Base-by-base conservation (phyloP, 371 early-diverging fungal genomes). In the Lichtheimia hyalospora region DNA sequence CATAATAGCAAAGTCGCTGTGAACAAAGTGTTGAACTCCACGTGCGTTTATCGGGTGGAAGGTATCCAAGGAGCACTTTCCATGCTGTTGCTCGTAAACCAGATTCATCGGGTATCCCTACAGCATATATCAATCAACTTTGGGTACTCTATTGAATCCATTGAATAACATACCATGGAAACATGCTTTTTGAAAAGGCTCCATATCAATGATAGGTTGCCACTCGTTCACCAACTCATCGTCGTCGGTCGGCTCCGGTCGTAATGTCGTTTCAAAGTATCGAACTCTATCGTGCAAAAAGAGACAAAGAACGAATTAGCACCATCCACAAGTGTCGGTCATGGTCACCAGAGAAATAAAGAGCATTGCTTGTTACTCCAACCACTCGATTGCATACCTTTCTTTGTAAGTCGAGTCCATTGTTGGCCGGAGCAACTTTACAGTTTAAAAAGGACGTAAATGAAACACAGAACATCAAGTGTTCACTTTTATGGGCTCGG, bases 21-120 rank as follows among this genome's bases (percentile, higher is more conserved):
- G 75, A 75, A 18, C 58, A 62, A 12, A 89, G 72, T 1, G 71
- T 73, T 14, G 61, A 48, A 15, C 69, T 57, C 94, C 94, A 94
- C 60, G 68, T 57, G 43, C 86, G 74, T 65, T 90, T 89, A 61
- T 92, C 90, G 27, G 81, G 75, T 24, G 94, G 93, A 54, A 93
- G 64, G 70, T 89, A 89, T 27, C 89, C 85, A 14, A 91, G 71
- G 28, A 94, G 68, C 24, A 89, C 80, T 75, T 88, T 90, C 90
- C 90, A 91, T 55, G 86, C 84, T 53, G 70, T 78, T 46, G 86
- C 83, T 52, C 90, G 83, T 46, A 87, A 69, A 23, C 88, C 84
- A 8, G 85, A 77, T 59, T 83, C 83, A 64, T 91, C 92, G 34
- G 91, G 90, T 60, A 90, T 88, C 13, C 91, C 91, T 90, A n/a